Conservation (phyloP, 352 stramenopile species). For the Phytopythium helicoides region DNA sequence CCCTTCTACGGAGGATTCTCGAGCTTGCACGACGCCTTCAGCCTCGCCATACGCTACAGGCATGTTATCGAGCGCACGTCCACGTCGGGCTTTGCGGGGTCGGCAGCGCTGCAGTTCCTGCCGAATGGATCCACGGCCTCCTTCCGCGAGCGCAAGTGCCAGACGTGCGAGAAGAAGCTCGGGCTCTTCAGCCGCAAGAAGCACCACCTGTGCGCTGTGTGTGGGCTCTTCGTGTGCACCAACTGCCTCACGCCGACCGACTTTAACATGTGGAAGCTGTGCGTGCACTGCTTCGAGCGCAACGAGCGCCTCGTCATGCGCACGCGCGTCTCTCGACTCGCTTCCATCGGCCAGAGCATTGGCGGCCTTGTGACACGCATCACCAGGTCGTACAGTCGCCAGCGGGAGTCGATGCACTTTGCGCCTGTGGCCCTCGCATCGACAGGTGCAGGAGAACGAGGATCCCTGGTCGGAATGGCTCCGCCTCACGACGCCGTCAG, state of each 20-base stretch:
- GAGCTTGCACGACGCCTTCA: constrained; percentile 66
- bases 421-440: constrained; percentile 3
- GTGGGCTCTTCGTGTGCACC: constrained; percentile 57
- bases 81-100: constrained; percentile 26
- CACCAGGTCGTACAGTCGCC: constrained; percentile 30
- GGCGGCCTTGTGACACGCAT: constrained; percentile 32
- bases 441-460: neutral
- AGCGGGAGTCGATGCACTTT: constrained; percentile 39
- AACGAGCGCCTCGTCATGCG: constrained; percentile 62
- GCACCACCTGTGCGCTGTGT: constrained; percentile 61
- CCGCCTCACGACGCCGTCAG: neutral
- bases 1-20: constrained; percentile 60
- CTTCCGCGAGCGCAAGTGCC: constrained; percentile 52
- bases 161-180: constrained; percentile 60
- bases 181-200: constrained; percentile 61
- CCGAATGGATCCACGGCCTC: constrained; percentile 22
- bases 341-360: constrained; percentile 34
- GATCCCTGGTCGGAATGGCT: neutral
- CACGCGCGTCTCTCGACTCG: constrained; percentile 48
- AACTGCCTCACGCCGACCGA: constrained; percentile 59
- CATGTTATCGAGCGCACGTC: constrained; percentile 46
- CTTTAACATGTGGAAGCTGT: constrained; percentile 64
- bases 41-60: constrained; percentile 58
- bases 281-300: constrained; percentile 54
- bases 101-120: constrained; percentile 16